phyloP scores from a whole-genome alignment of 139 green algal species.

The Volvox reticuliferus region DNA sequence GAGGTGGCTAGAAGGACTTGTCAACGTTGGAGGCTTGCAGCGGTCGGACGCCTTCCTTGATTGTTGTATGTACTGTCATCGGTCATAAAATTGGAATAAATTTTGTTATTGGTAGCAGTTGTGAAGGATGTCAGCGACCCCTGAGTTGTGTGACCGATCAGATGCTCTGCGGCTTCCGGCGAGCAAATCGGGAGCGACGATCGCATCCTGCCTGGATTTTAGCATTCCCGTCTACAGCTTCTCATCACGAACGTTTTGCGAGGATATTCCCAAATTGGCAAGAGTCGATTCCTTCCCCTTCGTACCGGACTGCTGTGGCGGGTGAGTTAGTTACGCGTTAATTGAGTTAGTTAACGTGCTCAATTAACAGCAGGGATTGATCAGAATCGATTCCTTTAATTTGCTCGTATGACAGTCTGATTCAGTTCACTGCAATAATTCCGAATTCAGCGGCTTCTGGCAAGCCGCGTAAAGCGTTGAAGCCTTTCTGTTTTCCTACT shows the following conservation, averaged over 20 bases:
- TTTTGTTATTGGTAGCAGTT: no score
- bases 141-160: not conserved
- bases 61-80: no score
- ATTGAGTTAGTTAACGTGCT: no score
- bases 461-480: no score
- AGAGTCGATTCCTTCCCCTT: constrained; percentile 15
- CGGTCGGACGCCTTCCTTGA: not conserved
- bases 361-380: no score
- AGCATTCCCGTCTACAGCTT: constrained; percentile 21
- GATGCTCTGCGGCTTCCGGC: not conserved
- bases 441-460: no score
- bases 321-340: no score
- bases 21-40: constrained; percentile 15
- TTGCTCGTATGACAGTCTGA: no score
- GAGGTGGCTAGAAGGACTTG: not conserved
- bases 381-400: no score
- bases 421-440: no score
- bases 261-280: not conserved
- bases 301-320: constrained; percentile 4
- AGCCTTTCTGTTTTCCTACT: no score
- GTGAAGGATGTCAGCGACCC: not conserved
- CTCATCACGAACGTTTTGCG: not conserved
- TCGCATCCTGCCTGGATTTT: not conserved
- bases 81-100: no score
- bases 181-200: not conserved